phyloP scores from a whole-genome alignment of 306 rosid genomes.

The Quercus suber region DNA sequence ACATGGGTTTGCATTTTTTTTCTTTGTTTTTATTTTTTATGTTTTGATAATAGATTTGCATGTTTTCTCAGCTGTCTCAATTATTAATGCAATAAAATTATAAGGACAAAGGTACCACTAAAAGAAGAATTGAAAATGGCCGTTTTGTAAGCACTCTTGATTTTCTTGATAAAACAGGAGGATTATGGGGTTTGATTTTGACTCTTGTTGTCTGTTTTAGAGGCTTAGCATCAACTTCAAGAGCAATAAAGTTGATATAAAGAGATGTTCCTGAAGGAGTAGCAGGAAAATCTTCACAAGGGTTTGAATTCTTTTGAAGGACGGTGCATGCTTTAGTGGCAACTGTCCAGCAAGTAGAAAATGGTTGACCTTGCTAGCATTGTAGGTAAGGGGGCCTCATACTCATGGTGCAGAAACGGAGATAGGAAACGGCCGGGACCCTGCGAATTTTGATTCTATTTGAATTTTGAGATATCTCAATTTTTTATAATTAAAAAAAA shows the following conservation, averaged over 20 bases:
- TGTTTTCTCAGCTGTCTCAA: background rate
- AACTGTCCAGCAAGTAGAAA: conserved; percentile 6
- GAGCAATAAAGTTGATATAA: too few relatives aligned
- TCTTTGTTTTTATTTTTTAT: too few relatives aligned
- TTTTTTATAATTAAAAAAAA: too few relatives aligned
- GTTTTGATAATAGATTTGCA: background rate
- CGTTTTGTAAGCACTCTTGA: background rate
- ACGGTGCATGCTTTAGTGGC: background rate
- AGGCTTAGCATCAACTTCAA: too few relatives aligned
- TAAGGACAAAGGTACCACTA: background rate
- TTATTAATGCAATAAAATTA: background rate
- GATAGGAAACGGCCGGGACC: background rate
- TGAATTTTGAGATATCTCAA: too few relatives aligned
- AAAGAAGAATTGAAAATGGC: background rate
- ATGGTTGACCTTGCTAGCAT: conserved; percentile 34
- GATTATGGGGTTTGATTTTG: background rate
- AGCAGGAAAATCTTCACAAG: background rate
- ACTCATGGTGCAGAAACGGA: conserved; percentile 8
- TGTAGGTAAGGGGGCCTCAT: conserved; percentile 16
- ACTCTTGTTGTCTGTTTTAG: background rate
- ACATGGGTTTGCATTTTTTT: background rate
- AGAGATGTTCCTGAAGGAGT: background rate
- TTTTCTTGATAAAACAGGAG: background rate
- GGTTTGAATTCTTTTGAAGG: background rate
- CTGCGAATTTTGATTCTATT: background rate